These are phyloP conservation scores for Orbilia ellipsospora DNA, from an alignment of 2,329 filamentous ascomycete species.

Conservation along the genomic window DNA sequence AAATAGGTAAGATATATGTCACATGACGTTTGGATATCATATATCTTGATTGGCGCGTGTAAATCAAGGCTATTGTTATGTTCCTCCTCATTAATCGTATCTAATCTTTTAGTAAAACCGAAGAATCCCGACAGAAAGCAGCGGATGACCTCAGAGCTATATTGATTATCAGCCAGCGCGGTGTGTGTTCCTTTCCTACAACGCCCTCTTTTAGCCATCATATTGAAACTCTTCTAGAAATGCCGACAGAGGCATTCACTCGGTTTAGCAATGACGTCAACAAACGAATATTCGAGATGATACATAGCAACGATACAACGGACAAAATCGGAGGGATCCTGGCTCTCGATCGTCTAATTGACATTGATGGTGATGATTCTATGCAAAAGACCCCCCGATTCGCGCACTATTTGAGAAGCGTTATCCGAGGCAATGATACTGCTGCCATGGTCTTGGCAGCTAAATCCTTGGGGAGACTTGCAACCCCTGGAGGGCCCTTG, in stretches of 20 bases:
- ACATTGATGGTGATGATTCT: constrained; percentile 94
- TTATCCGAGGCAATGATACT: constrained; percentile 90
- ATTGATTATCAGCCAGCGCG: constrained; percentile 65
- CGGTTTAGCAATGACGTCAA: constrained; percentile 76
- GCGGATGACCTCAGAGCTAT: constrained; percentile 64
- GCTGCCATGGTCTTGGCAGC: constrained; percentile 91
- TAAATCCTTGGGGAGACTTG: constrained; percentile 86
- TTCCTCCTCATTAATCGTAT: not conserved
- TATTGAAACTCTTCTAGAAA: constrained; percentile 68
- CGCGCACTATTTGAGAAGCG: constrained; percentile 85
- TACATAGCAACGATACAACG: constrained; percentile 85
- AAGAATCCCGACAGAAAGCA: constrained; percentile 64
- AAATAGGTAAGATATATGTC: constrained; percentile 36
- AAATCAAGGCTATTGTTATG: not conserved
- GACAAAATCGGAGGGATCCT: constrained; percentile 93
- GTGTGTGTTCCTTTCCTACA: constrained; percentile 59
- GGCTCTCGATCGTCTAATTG: constrained; percentile 90
- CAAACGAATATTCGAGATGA: constrained; percentile 75
- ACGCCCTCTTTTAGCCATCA: not conserved
- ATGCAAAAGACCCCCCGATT: constrained; percentile 95
- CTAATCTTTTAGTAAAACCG: constrained; percentile 61
- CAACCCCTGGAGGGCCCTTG: constrained; percentile 88
- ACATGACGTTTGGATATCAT: not conserved
- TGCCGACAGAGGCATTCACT: constrained; percentile 81
- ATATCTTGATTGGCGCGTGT: too few relatives aligned